Evolutionary conservation across 1,139 yeast genomes (phyloP).

Genomic region (Suhomyces maxii): DNA sequence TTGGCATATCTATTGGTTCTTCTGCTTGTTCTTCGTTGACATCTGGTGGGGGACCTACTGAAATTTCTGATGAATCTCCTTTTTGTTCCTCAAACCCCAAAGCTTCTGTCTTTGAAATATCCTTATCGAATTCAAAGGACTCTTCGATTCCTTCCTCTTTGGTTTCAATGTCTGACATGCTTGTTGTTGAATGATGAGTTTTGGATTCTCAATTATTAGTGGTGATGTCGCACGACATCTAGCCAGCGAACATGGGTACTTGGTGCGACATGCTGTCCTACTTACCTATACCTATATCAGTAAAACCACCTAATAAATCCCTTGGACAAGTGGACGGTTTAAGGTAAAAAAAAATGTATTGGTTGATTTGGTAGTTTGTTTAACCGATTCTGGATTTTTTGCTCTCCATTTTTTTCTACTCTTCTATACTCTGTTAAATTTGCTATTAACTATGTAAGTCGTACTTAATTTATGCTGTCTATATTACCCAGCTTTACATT

Average conservation of each 20-base stretch:
- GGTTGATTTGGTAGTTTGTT: too few species aligned
- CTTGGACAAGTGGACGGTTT: too few species aligned
- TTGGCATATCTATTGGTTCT: neutral
- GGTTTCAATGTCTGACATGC: conserved; percentile 7
- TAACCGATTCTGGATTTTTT: too few species aligned
- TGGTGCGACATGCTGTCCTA: neutral
- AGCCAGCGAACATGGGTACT: neutral
- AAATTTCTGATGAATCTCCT: conserved; percentile 10
- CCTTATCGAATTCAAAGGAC: conserved; percentile 3
- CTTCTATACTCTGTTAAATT: too few species aligned
- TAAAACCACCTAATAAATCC: too few species aligned
- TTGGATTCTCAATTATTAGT: neutral
- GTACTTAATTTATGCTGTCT: too few species aligned
- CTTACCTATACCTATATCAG: neutral
- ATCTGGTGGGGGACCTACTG: neutral
- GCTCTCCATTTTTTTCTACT: too few species aligned
- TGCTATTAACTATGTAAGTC: too few species aligned
- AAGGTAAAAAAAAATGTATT: too few species aligned
- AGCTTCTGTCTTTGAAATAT: neutral
- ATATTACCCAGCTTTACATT: too few species aligned
- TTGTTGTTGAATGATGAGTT: neutral
- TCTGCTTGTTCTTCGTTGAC: conserved; percentile 10
- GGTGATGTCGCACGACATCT: conserved; percentile 6
- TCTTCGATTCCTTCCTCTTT: conserved; percentile 1
- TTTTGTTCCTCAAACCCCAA: conserved; percentile 10